These are phyloP conservation scores for Rhizopogon parksii DNA, from an alignment of 1,284 basidiomycete species.

Conservation along the genomic window DNA sequence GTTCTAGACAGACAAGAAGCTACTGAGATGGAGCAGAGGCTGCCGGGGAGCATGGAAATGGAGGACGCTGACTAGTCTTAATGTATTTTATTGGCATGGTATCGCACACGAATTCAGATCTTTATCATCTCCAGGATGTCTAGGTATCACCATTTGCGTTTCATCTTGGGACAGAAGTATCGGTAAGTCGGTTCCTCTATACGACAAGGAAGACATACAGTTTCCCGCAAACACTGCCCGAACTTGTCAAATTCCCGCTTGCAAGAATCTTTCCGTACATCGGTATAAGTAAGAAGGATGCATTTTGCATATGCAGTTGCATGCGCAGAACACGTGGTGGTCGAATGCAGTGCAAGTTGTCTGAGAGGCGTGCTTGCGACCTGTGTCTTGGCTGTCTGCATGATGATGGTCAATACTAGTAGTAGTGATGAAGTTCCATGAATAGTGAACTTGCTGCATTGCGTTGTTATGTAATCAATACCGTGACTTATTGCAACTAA, in stretches of 20 bases:
- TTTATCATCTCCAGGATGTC: slow-evolving; percentile 3
- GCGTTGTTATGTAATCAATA: no score
- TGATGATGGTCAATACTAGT: slow-evolving; percentile 2
- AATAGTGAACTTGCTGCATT: not conserved
- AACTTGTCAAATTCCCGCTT: slow-evolving; percentile 73
- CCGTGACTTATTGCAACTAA: no score
- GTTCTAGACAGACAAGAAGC: slow-evolving; percentile 14
- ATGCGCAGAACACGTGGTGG: slow-evolving; percentile 60
- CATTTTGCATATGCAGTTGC: slow-evolving; percentile 76
- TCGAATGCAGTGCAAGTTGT: slow-evolving; percentile 60
- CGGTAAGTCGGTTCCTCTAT: not conserved
- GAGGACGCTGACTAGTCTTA: slow-evolving; percentile 27
- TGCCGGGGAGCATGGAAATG: slow-evolving; percentile 40
- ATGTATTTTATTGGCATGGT: slow-evolving; percentile 9
- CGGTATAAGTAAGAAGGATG: slow-evolving; percentile 67
- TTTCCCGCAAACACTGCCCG: slow-evolving; percentile 62
- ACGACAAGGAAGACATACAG: slow-evolving; percentile 39
- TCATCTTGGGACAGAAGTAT: slow-evolving; percentile 45
- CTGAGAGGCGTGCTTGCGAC: slow-evolving; percentile 44
- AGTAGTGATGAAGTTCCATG: no score
- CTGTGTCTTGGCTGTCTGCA: slow-evolving; percentile 19
- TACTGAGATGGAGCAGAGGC: slow-evolving; percentile 15
- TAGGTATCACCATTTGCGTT: slow-evolving; percentile 47
- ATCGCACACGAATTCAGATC: not conserved
- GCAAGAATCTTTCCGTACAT: slow-evolving; percentile 72